A percentile compares a stretch with the other conserved stretches of the same genome.
phyloP scores from a whole-genome alignment of 2,329 filamentous ascomycete species.

The Pseudogymnoascus verrucosus region DNA sequence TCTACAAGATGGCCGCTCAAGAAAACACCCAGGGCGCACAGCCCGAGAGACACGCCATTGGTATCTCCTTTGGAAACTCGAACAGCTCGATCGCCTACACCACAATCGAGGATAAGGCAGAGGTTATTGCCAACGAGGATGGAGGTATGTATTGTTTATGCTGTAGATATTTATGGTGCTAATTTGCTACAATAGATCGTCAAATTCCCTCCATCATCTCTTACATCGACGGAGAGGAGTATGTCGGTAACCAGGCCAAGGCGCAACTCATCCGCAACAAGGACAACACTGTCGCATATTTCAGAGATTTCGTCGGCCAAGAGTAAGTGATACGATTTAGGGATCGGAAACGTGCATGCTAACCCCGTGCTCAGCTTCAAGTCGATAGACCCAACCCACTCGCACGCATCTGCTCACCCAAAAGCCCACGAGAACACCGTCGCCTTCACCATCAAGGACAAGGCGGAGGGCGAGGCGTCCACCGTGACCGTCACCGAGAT shows the following conservation, averaged over 20 bases:
- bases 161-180: slow-evolving; percentile 8
- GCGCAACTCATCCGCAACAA: slow-evolving; percentile 85
- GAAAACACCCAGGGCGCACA: slow-evolving; percentile 8
- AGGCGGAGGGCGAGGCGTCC: slow-evolving; percentile 54
- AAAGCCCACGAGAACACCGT: slow-evolving; percentile 63
- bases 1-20: slow-evolving; percentile 25
- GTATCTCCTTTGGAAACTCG: slow-evolving; percentile 95
- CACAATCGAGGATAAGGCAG: slow-evolving; percentile 85
- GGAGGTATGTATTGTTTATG: slow-evolving; percentile 56
- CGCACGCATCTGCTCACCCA: slow-evolving; percentile 88
- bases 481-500: slow-evolving; percentile 72
- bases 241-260: slow-evolving; percentile 93
- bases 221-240: slow-evolving; percentile 93
- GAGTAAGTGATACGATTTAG: slow-evolving; percentile 51
- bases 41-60: slow-evolving; percentile 68
- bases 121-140: slow-evolving; percentile 98
- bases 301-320: slow-evolving; percentile 91
- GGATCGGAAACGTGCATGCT: slow-evolving; percentile 14
- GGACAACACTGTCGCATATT: slow-evolving; percentile 88
- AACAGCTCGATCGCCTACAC: slow-evolving; percentile 97
- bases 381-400: slow-evolving; percentile 91
- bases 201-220: slow-evolving; percentile 93
- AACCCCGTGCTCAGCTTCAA: slow-evolving; percentile 56
- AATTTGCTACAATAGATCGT: slow-evolving; percentile 54
- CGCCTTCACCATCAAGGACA: slow-evolving; percentile 78